Evolutionary conservation across 2,329 filamentous ascomycete genomes (phyloP).

Genomic region (Ophiostoma himal-ulmi): DNA sequence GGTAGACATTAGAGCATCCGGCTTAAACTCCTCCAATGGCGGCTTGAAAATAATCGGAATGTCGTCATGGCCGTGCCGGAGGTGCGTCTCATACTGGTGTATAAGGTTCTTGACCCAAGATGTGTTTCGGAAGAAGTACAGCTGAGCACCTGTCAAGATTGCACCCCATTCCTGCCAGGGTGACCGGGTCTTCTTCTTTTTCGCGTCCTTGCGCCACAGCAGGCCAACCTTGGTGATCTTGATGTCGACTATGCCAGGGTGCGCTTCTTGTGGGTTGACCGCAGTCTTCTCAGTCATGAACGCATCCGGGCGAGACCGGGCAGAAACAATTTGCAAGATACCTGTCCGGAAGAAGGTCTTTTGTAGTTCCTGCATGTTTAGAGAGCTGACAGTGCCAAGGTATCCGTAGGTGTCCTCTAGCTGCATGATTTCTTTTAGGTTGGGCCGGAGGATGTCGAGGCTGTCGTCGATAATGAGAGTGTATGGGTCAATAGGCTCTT

Average conservation of each 20-base stretch:
- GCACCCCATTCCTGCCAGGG: slow-evolving; percentile 99
- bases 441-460: slow-evolving; percentile 74
- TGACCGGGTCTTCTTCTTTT: slow-evolving; percentile 88
- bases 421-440: slow-evolving; percentile 84
- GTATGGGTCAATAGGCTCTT: slow-evolving; percentile 91
- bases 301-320: slow-evolving; percentile 85
- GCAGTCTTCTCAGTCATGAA: slow-evolving; percentile 87
- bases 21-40: slow-evolving; percentile 84
- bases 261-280: slow-evolving; percentile 76
- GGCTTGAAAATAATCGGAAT: slow-evolving; percentile 84
- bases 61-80: slow-evolving; percentile 68
- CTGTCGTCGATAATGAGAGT: slow-evolving; percentile 87
- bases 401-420: slow-evolving; percentile 90
- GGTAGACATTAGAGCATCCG: slow-evolving; percentile 87
- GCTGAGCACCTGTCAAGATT: slow-evolving; percentile 88
- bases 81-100: slow-evolving; percentile 76
- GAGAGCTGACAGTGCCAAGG: slow-evolving; percentile 64
- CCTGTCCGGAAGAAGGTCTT: slow-evolving; percentile 87
- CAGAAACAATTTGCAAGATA: slow-evolving; percentile 89
- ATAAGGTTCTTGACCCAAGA: slow-evolving; percentile 88
- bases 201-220: slow-evolving; percentile 87
- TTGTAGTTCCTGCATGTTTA: slow-evolving; percentile 78
- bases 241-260: slow-evolving; percentile 91
- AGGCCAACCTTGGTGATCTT: slow-evolving; percentile 95
- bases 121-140: slow-evolving; percentile 94